These are phyloP conservation scores for Penicillium sp. DNA, from an alignment of 2,329 filamentous ascomycete genomes.

Conservation along the genomic window DNA sequence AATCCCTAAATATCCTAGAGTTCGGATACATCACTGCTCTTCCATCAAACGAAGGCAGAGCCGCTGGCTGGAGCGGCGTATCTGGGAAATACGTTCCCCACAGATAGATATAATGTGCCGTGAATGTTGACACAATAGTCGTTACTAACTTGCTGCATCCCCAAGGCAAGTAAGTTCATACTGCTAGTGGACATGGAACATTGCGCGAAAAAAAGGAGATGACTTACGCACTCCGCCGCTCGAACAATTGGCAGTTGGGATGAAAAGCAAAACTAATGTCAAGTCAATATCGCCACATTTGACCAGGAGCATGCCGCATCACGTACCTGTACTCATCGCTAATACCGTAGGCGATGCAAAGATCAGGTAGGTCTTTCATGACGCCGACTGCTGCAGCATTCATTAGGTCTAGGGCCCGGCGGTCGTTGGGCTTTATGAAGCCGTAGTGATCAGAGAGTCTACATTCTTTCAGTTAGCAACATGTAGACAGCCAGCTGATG, in stretches of 20 bases:
- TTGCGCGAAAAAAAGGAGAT: neutral
- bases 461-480: too few relatives aligned
- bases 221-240: conserved; percentile 67
- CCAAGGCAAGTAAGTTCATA: too few relatives aligned
- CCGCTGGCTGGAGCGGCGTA: conserved; percentile 58
- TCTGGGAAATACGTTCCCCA: conserved; percentile 71
- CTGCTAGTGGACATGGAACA: too few relatives aligned
- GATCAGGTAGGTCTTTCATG: conserved; percentile 71
- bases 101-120: conserved; percentile 73
- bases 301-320: neutral
- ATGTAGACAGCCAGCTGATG: too few relatives aligned
- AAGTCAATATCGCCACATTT: neutral
- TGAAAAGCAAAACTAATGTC: conserved; percentile 91
- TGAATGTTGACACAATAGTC: conserved; percentile 86
- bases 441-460: conserved; percentile 74
- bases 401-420: conserved; percentile 80
- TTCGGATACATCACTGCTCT: conserved; percentile 83
- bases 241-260: conserved; percentile 71
- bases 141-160: conserved; percentile 69
- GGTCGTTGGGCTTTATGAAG: conserved; percentile 89
- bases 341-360: conserved; percentile 80
- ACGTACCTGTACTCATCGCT: conserved; percentile 73
- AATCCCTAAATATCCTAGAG: conserved; percentile 74
- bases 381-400: conserved; percentile 82
- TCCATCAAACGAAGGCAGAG: conserved; percentile 80